Base-by-base conservation (phyloP, 2,329 filamentous ascomycete species). In the Xylariaceae sp. region DNA sequence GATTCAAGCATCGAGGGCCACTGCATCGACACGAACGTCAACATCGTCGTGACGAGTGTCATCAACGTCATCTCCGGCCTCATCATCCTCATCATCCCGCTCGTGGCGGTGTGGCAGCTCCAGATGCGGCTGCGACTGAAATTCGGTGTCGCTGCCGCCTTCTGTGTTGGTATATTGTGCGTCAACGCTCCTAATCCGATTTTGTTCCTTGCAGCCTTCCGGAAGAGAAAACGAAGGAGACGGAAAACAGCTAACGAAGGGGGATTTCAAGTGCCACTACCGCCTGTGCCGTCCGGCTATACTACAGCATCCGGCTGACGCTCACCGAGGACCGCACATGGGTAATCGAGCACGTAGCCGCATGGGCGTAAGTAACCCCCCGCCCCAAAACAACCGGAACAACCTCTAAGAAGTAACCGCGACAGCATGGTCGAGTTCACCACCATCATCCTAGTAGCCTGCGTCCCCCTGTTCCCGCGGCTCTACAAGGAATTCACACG, bases 401-500 rank as follows among this genome's bases (percentile, higher is more conserved):
- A n/a, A n/a, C n/a, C n/a, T n/a, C n/a, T n/a, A n/a, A n/a, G n/a
- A n/a, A n/a, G n/a, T n/a, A n/a, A n/a, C n/a, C n/a, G n/a, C n/a
- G n/a, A n/a, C n/a, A n/a, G n/a, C n/a, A 43, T 47, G 8, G 41
- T 47, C 10, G 53, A 55, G 49, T 45, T 52, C 32, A 22, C 53
- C 18, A 55, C 49, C 1, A 49, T 55, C 30, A 48, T 55, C 30
- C 40, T 55, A 22, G 53, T 55, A 18, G 53, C 53, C 30, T 55
- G 49, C 42, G 52, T 52, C 49, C 53, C 53, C 22, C 16, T 55
- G 15, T 52, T 55, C 16, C 53, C 53, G 30, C 47, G 47, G 7
- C 32, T 55, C 3, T 51, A 44, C 30, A 53, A 49, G 15, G 37
- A 53, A 9, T 71, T 75, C 10, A 65, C 45, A 4, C 62, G 2